phyloP scores from a whole-genome alignment of 2,329 filamentous ascomycete genomes.

The Rhynchosporium graminicola region DNA sequence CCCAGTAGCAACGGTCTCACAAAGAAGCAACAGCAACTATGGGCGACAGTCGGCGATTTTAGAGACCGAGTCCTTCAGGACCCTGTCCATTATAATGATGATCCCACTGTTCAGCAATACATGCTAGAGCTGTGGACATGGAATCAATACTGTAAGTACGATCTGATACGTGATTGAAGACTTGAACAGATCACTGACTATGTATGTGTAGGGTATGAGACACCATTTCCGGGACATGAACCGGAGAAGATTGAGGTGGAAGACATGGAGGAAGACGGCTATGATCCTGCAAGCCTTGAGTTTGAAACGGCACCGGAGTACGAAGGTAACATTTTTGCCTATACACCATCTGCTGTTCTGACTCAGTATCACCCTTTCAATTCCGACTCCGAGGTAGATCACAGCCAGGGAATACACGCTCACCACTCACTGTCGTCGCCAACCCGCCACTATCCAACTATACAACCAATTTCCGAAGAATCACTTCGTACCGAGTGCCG shows the following conservation, averaged over 20 bases:
- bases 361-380: not conserved
- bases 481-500: not conserved
- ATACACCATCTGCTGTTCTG: too few relatives aligned
- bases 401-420: not conserved
- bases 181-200: not conserved
- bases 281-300: not conserved
- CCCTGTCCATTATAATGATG: not conserved
- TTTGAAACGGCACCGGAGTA: too few relatives aligned
- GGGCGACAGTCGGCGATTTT: conserved; percentile 1
- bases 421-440: not conserved
- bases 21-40: conserved; percentile 2
- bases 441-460: not conserved
- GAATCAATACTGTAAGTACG: conserved; percentile 8
- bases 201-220: not conserved
- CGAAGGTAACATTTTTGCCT: too few relatives aligned
- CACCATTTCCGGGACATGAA: conserved; percentile 2
- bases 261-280: too few relatives aligned
- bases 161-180: not conserved
- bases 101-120: conserved; percentile 16
- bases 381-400: not conserved
- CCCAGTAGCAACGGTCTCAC: not conserved
- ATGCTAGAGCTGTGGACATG: conserved; percentile 8
- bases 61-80: conserved; percentile 5
- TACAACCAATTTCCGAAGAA: not conserved
- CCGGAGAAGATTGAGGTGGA: conserved; percentile 4